Conservation (phyloP, 768 basidiomycete genomes). For the Cantharellus anzutake region DNA sequence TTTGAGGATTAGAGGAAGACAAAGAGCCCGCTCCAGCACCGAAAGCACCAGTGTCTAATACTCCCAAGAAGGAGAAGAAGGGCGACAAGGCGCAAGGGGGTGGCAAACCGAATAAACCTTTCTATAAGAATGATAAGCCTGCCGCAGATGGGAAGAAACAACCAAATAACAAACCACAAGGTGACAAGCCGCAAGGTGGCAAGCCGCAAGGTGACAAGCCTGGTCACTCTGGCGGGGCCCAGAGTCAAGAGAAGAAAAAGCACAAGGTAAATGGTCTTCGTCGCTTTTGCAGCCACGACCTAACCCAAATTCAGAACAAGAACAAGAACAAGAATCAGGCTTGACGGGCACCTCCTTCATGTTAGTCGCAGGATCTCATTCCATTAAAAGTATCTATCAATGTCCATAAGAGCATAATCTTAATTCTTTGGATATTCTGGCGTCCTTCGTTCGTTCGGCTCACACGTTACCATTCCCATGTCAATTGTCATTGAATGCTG, state of each 20-base stretch:
- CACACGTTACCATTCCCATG: too few species aligned
- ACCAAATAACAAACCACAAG: neutral
- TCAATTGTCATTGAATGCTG: too few species aligned
- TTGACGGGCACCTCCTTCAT: too few species aligned
- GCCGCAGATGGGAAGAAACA: neutral
- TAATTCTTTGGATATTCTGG: too few species aligned
- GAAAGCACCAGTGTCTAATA: neutral
- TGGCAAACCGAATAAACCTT: too few species aligned
- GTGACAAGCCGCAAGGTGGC: neutral
- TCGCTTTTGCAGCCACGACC: neutral
- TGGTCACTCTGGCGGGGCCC: neutral
- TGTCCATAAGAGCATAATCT: too few species aligned
- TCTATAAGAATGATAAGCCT: neutral
- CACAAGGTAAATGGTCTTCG: neutral
- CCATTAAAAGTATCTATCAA: too few species aligned
- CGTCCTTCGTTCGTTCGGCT: too few species aligned
- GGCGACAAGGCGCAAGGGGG: neutral
- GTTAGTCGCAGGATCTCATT: too few species aligned
- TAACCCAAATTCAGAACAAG: neutral
- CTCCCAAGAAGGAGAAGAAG: neutral
- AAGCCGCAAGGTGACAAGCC: neutral
- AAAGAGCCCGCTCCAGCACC: neutral
- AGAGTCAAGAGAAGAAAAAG: neutral
- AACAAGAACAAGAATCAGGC: neutral
- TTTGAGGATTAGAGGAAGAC: neutral